Percentiles rank a stretch among this genome's conserved stretches.
Evolutionary conservation across 306 rosid species (phyloP).

Genomic region (Comarum palustre): DNA sequence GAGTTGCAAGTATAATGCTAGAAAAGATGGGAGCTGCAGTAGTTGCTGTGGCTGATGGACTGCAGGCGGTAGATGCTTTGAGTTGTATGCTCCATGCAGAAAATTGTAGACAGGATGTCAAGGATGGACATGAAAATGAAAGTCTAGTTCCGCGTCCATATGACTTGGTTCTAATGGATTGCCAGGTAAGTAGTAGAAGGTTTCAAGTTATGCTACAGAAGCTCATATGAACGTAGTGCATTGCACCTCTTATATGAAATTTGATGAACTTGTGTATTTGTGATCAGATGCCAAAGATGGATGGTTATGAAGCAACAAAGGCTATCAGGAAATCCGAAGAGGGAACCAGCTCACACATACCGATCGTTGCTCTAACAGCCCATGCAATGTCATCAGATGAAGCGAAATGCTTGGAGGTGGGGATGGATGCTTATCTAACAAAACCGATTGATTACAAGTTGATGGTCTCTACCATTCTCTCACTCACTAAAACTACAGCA

Average conservation of each 20-base stretch:
- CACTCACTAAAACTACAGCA: conserved; percentile 61
- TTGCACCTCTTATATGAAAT: background rate
- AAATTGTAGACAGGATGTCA: conserved; percentile 39
- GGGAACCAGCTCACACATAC: conserved; percentile 66
- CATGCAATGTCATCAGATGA: conserved; percentile 99
- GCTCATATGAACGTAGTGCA: background rate
- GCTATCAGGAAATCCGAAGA: conserved; percentile 82
- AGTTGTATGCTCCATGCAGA: conserved; percentile 40
- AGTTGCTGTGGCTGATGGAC: conserved; percentile 83
- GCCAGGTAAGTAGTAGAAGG: conserved; percentile 61
- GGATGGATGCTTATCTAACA: conserved; percentile 98
- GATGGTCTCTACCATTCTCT: conserved; percentile 94
- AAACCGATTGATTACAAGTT: conserved; percentile 93
- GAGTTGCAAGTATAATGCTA: conserved; percentile 95
- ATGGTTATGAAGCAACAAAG: conserved; percentile 95
- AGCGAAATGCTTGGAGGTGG: conserved; percentile 95
- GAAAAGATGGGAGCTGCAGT: conserved; percentile 95
- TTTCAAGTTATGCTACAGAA: background rate
- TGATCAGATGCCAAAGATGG: conserved; percentile 97
- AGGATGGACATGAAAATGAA: conserved; percentile 48
- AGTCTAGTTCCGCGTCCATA: conserved; percentile 38
- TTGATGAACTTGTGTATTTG: conserved; percentile 14
- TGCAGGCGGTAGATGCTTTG: conserved; percentile 88
- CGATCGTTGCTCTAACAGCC: conserved; percentile 93
- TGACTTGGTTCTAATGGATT: conserved; percentile 94